Conservation (phyloP, 2,329 filamentous ascomycete genomes). For the Kalaharituber pfeilii region DNA sequence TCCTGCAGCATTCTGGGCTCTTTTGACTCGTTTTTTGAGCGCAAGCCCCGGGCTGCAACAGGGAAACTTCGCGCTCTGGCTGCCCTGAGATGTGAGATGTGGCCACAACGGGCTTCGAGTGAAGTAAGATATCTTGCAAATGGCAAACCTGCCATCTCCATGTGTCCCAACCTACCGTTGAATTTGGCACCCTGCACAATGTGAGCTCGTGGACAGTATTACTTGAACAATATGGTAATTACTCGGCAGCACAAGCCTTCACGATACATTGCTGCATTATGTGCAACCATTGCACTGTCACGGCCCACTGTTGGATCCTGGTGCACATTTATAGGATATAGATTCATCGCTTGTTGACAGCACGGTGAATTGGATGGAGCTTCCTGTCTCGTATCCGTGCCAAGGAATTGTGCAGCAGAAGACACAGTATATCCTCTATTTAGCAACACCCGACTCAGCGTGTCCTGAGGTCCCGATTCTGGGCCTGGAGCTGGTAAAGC, state of each 20-base stretch:
- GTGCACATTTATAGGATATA: no score
- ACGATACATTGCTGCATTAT: neutral
- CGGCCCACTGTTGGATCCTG: neutral
- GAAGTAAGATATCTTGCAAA: neutral
- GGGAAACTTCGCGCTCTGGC: no score
- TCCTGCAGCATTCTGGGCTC: no score
- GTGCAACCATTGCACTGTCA: neutral
- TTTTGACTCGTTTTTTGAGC: no score
- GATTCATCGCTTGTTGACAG: neutral
- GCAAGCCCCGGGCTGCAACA: no score
- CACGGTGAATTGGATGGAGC: neutral
- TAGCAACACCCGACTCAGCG: neutral
- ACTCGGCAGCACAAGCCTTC: neutral
- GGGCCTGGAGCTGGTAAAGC: neutral
- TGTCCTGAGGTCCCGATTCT: neutral
- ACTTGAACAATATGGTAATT: neutral
- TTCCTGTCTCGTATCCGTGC: neutral
- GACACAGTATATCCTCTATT: neutral
- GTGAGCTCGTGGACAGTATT: neutral
- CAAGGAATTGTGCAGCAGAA: neutral
- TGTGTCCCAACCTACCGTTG: neutral
- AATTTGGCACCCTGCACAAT: neutral
- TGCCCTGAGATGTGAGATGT: neutral
- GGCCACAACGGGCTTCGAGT: neutral
- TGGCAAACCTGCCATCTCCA: neutral